phyloP scores from a whole-genome alignment of 768 basidiomycete species.

The Kwoniella mangroviensis region DNA sequence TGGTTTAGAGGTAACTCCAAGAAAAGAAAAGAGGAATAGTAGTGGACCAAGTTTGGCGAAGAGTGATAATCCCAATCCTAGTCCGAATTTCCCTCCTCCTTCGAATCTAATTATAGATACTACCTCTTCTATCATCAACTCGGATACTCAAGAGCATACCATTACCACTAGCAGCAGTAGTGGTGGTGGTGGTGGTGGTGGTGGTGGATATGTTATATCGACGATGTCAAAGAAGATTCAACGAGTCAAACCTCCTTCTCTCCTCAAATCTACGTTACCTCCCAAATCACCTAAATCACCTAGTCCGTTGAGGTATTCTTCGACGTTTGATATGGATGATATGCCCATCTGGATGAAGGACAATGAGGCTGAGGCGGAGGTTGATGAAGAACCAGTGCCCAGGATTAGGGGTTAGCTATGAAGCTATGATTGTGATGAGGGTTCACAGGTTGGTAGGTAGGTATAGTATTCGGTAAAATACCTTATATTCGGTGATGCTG shows the following conservation, averaged over 20 bases:
- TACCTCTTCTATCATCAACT: background rate
- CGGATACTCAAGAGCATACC: background rate
- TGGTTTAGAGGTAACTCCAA: background rate
- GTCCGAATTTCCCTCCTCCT: slow-evolving; percentile 5
- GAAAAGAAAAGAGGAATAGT: background rate
- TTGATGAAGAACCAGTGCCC: too few species aligned
- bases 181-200: too few species aligned
- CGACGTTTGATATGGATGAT: slow-evolving; percentile 10
- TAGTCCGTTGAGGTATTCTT: slow-evolving; percentile 8
- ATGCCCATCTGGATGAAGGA: slow-evolving; percentile 2
- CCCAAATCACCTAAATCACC: slow-evolving; percentile 7
- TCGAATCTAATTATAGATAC: background rate
- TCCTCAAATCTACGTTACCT: background rate
- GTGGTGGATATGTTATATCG: background rate
- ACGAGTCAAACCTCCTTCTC: background rate
- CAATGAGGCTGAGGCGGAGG: background rate
- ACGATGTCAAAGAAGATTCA: background rate
- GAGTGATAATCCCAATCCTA: background rate
- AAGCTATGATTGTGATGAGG: too few species aligned
- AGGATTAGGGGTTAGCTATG: too few species aligned
- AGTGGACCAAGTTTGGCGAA: slow-evolving; percentile 1
- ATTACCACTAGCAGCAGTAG: background rate
- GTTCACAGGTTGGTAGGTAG: too few species aligned
- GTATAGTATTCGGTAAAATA: too few species aligned
- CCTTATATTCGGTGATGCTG: too few species aligned